Conservation (phyloP, 1,139 yeast genomes). For the Magnusiomyces ingens region DNA sequence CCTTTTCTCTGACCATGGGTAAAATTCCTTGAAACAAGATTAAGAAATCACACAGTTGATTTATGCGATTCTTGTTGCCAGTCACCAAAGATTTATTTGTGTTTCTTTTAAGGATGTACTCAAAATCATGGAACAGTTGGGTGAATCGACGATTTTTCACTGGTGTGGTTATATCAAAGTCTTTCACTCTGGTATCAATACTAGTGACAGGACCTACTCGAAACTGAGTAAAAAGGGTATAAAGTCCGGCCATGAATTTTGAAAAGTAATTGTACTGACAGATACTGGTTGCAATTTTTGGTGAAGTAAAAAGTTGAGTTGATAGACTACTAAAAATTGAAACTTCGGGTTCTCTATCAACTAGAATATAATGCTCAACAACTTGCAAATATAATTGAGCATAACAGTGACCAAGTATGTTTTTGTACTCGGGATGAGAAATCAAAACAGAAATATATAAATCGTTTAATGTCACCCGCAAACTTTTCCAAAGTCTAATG, state of each 20-base stretch:
- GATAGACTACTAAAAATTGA: constrained; percentile 70
- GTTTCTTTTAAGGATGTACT: constrained; percentile 68
- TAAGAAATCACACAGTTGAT: constrained; percentile 55
- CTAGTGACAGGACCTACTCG: constrained; percentile 45
- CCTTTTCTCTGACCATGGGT: constrained; percentile 66
- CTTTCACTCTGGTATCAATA: constrained; percentile 21
- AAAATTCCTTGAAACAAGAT: constrained; percentile 77
- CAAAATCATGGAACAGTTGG: constrained; percentile 77
- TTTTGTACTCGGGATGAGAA: constrained; percentile 54
- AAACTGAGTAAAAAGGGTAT: constrained; percentile 56
- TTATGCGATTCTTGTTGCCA: constrained; percentile 30
- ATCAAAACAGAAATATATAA: constrained; percentile 65
- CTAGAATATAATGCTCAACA: constrained; percentile 63
- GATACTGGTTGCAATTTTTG: constrained; percentile 66
- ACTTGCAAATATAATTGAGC: constrained; percentile 75
- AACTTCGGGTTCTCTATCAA: constrained; percentile 78
- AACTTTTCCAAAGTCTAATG: constrained; percentile 63
- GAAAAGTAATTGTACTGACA: constrained; percentile 64
- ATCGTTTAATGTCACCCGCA: constrained; percentile 57
- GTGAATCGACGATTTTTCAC: constrained; percentile 78
- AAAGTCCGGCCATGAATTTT: constrained; percentile 59
- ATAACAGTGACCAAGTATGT: constrained; percentile 65
- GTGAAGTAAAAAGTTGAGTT: constrained; percentile 83
- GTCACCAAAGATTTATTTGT: constrained; percentile 41
- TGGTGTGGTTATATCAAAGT: constrained; percentile 32